These are phyloP conservation scores for Melocanna baccifera DNA, from an alignment of 176 grass and related monocot species.

Conservation along the genomic window DNA sequence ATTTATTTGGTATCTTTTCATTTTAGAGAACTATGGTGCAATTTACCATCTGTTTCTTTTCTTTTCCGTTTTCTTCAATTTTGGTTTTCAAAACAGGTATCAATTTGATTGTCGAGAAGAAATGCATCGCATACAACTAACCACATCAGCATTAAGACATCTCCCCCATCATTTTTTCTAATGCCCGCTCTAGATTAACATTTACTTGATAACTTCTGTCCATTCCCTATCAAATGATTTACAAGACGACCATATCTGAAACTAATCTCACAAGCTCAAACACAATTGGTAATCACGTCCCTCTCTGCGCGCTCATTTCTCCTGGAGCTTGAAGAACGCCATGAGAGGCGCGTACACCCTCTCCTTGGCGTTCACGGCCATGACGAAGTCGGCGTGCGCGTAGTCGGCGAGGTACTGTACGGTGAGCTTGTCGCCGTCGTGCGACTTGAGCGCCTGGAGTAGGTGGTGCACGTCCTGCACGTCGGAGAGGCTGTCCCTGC, in stretches of 20 bases:
- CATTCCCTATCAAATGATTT: background rate
- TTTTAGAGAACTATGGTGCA: no score
- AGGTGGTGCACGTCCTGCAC: constrained; percentile 40
- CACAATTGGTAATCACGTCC: background rate
- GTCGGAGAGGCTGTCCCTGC: constrained; percentile 55
- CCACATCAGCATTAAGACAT: background rate
- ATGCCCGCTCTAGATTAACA: background rate
- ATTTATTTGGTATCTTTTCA: no score
- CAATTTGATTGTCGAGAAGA: no score
- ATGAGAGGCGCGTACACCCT: constrained; percentile 45
- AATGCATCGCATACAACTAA: background rate
- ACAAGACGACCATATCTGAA: background rate
- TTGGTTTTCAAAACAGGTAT: no score
- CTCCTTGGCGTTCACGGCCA: constrained; percentile 37
- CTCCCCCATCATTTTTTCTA: background rate
- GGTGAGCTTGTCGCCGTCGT: constrained; percentile 40
- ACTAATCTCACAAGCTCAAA: background rate
- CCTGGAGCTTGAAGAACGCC: constrained; percentile 53
- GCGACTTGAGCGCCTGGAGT: constrained; percentile 27
- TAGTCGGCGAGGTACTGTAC: constrained; percentile 52
- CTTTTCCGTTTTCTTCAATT: no score
- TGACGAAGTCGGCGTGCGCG: constrained; percentile 56
- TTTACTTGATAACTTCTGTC: background rate
- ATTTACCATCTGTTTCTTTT: no score
- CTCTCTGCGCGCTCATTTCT: constrained; percentile 7